Evolutionary conservation across 441 rosid species (phyloP).

Genomic region (Eutrema salsugineum): DNA sequence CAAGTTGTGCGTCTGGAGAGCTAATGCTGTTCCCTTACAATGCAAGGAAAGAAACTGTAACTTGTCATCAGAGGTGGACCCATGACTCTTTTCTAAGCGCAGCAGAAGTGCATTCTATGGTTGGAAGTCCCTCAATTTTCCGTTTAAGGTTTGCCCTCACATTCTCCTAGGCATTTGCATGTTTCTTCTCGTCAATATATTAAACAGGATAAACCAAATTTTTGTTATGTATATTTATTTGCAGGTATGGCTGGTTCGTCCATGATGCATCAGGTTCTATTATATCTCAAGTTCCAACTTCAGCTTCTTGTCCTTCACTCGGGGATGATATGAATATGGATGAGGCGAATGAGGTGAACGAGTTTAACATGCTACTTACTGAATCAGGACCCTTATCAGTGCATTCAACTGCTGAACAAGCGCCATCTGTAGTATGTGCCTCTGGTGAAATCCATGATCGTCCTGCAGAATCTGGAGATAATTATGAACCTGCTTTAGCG

Average conservation of each 20-base stretch:
- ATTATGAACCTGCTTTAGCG: slow-evolving; percentile 25
- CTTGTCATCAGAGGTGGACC: slow-evolving; percentile 69
- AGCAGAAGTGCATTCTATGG: slow-evolving; percentile 59
- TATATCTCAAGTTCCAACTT: slow-evolving; percentile 35
- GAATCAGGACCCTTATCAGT: slow-evolving; percentile 34
- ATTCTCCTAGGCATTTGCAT: slow-evolving; percentile 11
- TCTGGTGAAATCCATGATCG: slow-evolving; percentile 32
- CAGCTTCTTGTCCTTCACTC: slow-evolving; percentile 35
- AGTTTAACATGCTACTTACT: slow-evolving; percentile 31
- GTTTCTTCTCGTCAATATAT: slow-evolving; percentile 7
- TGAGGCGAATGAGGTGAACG: slow-evolving; percentile 37
- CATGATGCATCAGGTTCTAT: slow-evolving; percentile 39
- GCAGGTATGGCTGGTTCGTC: slow-evolving; percentile 98
- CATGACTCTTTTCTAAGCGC: slow-evolving; percentile 63
- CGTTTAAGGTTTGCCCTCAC: slow-evolving; percentile 73
- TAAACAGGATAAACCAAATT: neutral
- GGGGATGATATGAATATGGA: slow-evolving; percentile 39
- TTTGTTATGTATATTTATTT: slow-evolving; percentile 21
- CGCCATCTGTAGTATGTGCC: slow-evolving; percentile 32
- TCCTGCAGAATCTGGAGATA: slow-evolving; percentile 28
- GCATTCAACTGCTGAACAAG: slow-evolving; percentile 35
- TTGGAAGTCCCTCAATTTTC: slow-evolving; percentile 76
- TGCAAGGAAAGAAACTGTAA: slow-evolving; percentile 59
- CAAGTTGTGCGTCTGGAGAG: slow-evolving; percentile 80
- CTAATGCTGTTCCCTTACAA: slow-evolving; percentile 76